Evolutionary conservation across 495 filamentous ascomycete genomes (phyloP).

Genomic region (Xylaria bambusicola): DNA sequence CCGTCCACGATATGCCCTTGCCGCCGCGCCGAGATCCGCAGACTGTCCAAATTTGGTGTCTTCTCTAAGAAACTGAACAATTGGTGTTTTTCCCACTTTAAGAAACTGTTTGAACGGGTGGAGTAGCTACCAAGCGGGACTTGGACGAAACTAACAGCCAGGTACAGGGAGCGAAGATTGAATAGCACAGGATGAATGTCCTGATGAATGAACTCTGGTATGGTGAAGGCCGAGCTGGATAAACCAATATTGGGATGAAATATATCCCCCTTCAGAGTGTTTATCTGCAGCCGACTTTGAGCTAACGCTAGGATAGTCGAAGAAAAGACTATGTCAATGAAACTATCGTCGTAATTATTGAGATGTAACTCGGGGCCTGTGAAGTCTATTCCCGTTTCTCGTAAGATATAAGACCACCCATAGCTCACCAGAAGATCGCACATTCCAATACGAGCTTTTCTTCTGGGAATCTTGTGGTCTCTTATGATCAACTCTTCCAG

Average conservation of each 20-base stretch:
- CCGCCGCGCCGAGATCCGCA: conserved; percentile 22
- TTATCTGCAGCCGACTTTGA: conserved; percentile 18
- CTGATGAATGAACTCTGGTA: conserved; percentile 18
- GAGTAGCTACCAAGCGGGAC: conserved; percentile 23
- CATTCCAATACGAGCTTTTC: conserved; percentile 14
- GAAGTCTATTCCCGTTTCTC: conserved; percentile 25
- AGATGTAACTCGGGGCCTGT: conserved; percentile 11
- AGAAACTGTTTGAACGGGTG: conserved; percentile 19
- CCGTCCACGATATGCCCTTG: conserved; percentile 21
- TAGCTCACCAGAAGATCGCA: conserved; percentile 22
- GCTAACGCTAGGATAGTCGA: conserved; percentile 21
- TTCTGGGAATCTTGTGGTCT: conserved; percentile 29
- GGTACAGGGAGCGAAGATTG: conserved; percentile 21
- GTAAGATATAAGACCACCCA: conserved; percentile 16
- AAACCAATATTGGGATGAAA: conserved; percentile 23
- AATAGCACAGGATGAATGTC: conserved; percentile 11
- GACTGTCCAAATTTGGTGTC: conserved; percentile 25
- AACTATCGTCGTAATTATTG: conserved; percentile 25
- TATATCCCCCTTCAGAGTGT: conserved; percentile 21
- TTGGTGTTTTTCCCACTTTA: conserved; percentile 28
- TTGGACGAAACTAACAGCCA: conserved; percentile 27
- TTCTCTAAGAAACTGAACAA: conserved; percentile 25
- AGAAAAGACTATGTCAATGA: conserved; percentile 28
- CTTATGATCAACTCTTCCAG: conserved; percentile 39
- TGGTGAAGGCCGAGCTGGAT: conserved; percentile 28